Base-by-base conservation (phyloP, 2,329 filamentous ascomycete species). In the Arthrinium phaeospermum region DNA sequence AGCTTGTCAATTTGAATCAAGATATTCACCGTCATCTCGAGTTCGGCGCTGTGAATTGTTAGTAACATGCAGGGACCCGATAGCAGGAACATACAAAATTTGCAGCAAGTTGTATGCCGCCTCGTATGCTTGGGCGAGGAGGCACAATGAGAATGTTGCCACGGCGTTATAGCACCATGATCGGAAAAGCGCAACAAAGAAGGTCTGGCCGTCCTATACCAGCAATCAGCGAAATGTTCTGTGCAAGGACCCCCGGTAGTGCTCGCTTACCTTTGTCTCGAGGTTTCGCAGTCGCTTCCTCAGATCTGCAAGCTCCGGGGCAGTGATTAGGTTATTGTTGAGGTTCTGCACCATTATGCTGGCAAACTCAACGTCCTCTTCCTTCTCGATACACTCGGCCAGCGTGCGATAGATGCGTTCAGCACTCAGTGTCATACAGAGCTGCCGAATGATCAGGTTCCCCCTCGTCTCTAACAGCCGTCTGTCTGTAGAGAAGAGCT, bases 341-440 rank as follows among this genome's bases (percentile, higher is more conserved):
- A 99, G 87, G 78, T 98, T 98, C 81, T 99, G 96, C 44, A 99
- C 95, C 96, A 99, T 99, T 78, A 99, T 98, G 80, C 96, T 98
- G 22, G 96, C 96, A 82, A 99, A 99, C 81, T 99, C 97, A 57
- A 99, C 91, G 80, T 99, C 96, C 83, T 98, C 96, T 81, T 99
- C 96, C 79, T 95, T 97, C 82, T 98, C 96, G 13, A 99, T 93
- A 77, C 96, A 98, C 78, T 99, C 96, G 37, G 96, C 97, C 75
- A 99, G 87, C 2, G 95, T 98, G 45, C 96, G 91, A 79, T 98
- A 99, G 72, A 99, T 99, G 67, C 95, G 91, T 81, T 99, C 96
- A 0, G 96, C 93, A 75, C 95, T 98, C 41, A 99, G 86, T 73
- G 94, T 98, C 73, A 97, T 90, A 81, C 96, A 99, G 37, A 99